Evolutionary conservation across 208 protist species (phyloP), one percentile per base, ranked within the genome.

Genomic region (Leishmania major): DNA sequence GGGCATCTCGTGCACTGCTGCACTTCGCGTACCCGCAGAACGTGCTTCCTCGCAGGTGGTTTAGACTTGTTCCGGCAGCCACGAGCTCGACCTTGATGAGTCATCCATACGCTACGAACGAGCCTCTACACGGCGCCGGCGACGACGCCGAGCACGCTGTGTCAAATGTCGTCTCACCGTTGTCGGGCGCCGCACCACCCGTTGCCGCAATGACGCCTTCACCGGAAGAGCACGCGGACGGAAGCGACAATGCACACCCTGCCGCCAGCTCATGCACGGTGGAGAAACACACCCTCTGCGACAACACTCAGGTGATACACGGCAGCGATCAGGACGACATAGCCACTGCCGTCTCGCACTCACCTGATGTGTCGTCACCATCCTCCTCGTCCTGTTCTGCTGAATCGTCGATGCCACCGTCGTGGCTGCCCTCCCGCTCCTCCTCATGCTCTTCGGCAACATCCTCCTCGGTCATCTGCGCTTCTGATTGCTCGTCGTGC

Each of bases 281-380:
- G 28, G 71, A 59, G 28, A 37, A 62, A 35, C 0, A 64, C 17
- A 17, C 19, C 15, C 31, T 15, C 31, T 31, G n/a, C 67, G 40
- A 49, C 67, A 45, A n/a, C 67, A 13, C 31, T 67, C 45, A 51
- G 11, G 70, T 49, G 37, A 53, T 74, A 19, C 70, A 49, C 37
- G 3, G 25, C 70, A 53, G 43, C 3, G 57, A 69, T 11, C 2
- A 78, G 37, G 40, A 31, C 22, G 75, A 78, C 35, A 51, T 22
- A 31, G 75, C 22, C 17, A 66, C 75, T 40, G 75, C 40, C 13
- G 57, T 78, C 75, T 78, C 75, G 75, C 75, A 66, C 75, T 78
- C 75, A 2, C 43, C 75, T 8, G 75, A 64, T 37, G 75, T 78
- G 22, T 78, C 75, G 53, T 51, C 75, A 45, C 40, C 74, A 64